Percentiles rank a stretch among this genome's conserved stretches.
These are phyloP conservation scores for Phycomyces blakesleeanus DNA, from an alignment of 192 early-diverging fungal species.

Conservation along the genomic window DNA sequence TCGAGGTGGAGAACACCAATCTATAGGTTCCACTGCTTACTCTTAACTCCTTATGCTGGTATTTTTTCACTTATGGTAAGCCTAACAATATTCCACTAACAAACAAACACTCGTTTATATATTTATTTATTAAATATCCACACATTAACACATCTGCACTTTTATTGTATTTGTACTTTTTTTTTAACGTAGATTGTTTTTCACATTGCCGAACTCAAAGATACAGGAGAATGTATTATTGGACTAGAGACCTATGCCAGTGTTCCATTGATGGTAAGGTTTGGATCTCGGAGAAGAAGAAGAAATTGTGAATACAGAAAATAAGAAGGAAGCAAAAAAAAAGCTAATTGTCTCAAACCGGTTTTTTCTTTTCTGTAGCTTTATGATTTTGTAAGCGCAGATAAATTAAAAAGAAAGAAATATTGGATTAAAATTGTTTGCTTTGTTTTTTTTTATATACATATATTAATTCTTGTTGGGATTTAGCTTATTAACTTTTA, in stretches of 20 bases:
- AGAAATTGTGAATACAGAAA: no score
- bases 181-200: conserved; percentile 23
- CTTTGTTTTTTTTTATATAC: no score
- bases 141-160: no score
- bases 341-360: background rate
- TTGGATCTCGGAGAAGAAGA: no score
- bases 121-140: no score
- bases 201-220: conserved; percentile 23
- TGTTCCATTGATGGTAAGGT: conserved; percentile 35
- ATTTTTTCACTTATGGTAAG: conserved; percentile 36
- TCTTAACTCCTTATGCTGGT: conserved; percentile 28
- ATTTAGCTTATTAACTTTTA: conserved; percentile 33
- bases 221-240: conserved; percentile 29
- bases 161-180: no score
- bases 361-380: conserved; percentile 5
- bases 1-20: conserved; percentile 9
- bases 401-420: background rate
- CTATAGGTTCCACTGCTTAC: conserved; percentile 32
- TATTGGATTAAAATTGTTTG: no score
- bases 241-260: conserved; percentile 26
- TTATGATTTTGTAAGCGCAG: conserved; percentile 32
- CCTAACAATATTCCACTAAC: background rate
- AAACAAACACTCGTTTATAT: no score
- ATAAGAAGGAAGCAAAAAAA: no score
- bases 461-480: background rate